Evolutionary conservation across 305 asterid genomes (phyloP), one percentile per base, ranked within the genome.

Genomic region (Solanum hybrid): DNA sequence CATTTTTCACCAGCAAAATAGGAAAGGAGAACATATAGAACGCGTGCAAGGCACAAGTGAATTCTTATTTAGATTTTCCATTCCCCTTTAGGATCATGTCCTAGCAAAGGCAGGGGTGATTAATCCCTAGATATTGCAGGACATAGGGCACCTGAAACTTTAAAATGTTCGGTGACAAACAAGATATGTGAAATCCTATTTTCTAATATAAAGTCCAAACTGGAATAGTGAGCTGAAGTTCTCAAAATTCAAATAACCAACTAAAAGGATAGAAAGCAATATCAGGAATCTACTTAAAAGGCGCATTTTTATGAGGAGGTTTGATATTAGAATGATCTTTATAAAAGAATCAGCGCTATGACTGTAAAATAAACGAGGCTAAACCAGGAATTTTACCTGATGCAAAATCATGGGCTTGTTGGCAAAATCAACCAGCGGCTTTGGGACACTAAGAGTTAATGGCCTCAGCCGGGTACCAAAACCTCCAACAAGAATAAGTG

Each of bases 321-420:
- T 69, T 69, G 16, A 24, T 69, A 69, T 66, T 66, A 66, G 29
- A 66, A 66, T 66, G 75, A 66, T 66, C 13, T 66, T 66, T n/a
- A 66, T 66, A 10, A 66, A 66, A 79, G 22, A 79, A 79, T 79
- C 85, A 35, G 3, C 34, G 0, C 2, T n/a, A 69, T 24, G 32
- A 24, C 76, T 24, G 7, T 69, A 69, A 69, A 66, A 24, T 38
- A 37, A 80, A 80, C 29, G 24, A 80, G 8, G 69, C 1, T 24
- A 38, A 38, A 40, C 1, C 7, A 37, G 72, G 11, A 31, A 40
- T 86, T 31, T 64, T 94, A 97, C 99, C 99, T 97, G 99, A 93
- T 97, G 99, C 95, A 97, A 91, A 91, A 97, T 96, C 98, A 97
- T 97, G 90, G 99, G 99, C 93, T 97, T 97, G 94, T 97, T 97